Evolutionary conservation across 2,329 filamentous ascomycete genomes (phyloP).

Genomic region (Chrysosporium queenslandicum): DNA sequence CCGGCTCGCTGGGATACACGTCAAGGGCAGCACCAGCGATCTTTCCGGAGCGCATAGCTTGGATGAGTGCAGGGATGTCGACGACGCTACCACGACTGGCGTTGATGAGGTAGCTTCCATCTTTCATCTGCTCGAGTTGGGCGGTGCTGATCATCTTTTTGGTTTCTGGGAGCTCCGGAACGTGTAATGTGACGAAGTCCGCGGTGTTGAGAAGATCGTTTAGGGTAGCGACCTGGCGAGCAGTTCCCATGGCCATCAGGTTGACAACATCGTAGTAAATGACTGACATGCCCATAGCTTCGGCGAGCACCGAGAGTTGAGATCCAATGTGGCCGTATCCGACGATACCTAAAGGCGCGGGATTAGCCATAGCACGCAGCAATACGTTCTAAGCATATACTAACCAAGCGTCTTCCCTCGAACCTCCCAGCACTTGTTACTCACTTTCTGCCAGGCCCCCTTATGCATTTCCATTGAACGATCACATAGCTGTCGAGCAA

Average conservation of each 20-base stretch:
- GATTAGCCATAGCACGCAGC: conserved; percentile 1
- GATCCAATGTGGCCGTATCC: conserved; percentile 97
- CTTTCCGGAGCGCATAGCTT: conserved; percentile 75
- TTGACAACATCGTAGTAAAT: conserved; percentile 95
- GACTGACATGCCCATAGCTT: conserved; percentile 96
- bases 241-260: conserved; percentile 85
- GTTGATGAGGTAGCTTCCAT: conserved; percentile 89
- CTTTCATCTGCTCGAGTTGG: conserved; percentile 82
- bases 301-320: conserved; percentile 87
- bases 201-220: conserved; percentile 65
- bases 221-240: conserved; percentile 69
- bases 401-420: conserved; percentile 87
- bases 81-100: conserved; percentile 89
- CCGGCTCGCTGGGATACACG: conserved; percentile 89
- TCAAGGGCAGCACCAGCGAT: conserved; percentile 91
- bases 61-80: conserved; percentile 83
- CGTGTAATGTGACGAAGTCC: conserved; percentile 91
- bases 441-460: conserved; percentile 97
- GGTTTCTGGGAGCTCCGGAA: conserved; percentile 87
- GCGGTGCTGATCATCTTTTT: conserved; percentile 76
- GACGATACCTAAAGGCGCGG: conserved; percentile 56
- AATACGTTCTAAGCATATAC: conserved; percentile 18
- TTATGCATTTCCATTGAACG: conserved; percentile 89
- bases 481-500: conserved; percentile 87
- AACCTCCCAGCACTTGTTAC: conserved; percentile 93